A percentile compares a stretch with the other conserved stretches of the same genome.
Evolutionary conservation across 176 grass and related monocot species (phyloP).

Genomic region (Oryza longistaminata): DNA sequence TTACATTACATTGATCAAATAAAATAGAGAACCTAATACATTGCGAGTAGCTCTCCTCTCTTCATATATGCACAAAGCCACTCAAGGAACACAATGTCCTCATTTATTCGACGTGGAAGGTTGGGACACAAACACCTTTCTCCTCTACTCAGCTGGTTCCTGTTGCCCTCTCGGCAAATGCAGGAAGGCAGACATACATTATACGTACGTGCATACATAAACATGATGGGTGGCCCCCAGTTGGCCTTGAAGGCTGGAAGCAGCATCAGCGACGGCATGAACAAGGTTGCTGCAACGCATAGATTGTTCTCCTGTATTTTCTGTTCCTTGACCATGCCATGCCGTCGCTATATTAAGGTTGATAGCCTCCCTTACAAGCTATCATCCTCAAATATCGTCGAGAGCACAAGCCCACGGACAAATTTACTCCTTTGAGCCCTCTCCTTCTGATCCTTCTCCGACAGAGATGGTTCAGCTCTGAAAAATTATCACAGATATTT

Average conservation of each 20-base stretch:
- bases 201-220: slow-evolving; percentile 9
- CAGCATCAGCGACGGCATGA: slow-evolving; percentile 8
- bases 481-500: slow-evolving; percentile 15
- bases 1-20: slow-evolving; percentile 17
- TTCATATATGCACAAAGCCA: slow-evolving; percentile 30
- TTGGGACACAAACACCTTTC: slow-evolving; percentile 8
- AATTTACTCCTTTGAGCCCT: slow-evolving; percentile 44
- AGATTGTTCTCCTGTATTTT: slow-evolving; percentile 4
- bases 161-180: slow-evolving; percentile 18
- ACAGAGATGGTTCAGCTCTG: slow-evolving; percentile 52
- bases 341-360: slow-evolving; percentile 15
- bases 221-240: background rate
- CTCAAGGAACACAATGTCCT: slow-evolving; percentile 3
- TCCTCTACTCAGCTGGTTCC: slow-evolving; percentile 22
- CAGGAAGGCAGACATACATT: slow-evolving; percentile 21
- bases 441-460: slow-evolving; percentile 53
- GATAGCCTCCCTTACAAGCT: slow-evolving; percentile 30
- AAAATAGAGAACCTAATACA: slow-evolving; percentile 33
- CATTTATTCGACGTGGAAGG: slow-evolving; percentile 40
- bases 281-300: background rate
- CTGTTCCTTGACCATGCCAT: background rate
- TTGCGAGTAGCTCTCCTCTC: background rate
- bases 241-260: background rate
- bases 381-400: slow-evolving; percentile 48
- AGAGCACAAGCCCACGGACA: slow-evolving; percentile 43